Evolutionary conservation across 495 filamentous ascomycete genomes (phyloP), one percentile per base, ranked within the genome.

Genomic region (Penicillium robsamsonii): DNA sequence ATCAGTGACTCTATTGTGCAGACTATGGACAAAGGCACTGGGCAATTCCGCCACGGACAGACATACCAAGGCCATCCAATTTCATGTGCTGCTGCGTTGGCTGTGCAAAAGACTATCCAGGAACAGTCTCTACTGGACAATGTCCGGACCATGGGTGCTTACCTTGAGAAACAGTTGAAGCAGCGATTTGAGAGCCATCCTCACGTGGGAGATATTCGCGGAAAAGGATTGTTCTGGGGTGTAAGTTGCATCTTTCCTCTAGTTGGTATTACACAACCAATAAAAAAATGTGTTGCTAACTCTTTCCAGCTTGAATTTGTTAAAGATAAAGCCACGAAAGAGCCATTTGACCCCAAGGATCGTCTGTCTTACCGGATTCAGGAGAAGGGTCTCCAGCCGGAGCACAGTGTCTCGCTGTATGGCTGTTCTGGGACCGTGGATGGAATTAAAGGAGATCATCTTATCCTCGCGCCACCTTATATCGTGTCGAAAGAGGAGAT

Each of bases 381-480:
- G 55, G 76, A 82, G 53, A 75, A 73, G 9, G 84, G 77, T 0
- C 61, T 87, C 30, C 58, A 66, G 0, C 56, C 74, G 0, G 70
- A 80, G 12, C 81, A 85, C 56, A 78, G 77, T 18, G 80, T 96
- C 56, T 83, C 79, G 0, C 61, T 95, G 17, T 95, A 94, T 66
- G 85, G 85, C 20, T 84, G 85, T 5, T 66, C 76, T 2, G 91
- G 90, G 5, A 85, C 85, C 0, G 82, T 77, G 1, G 87, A 91
- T 63, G 88, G 89, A 0, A 65, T 79, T 29, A 69, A 61, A 3
- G 91, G 90, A 1, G 92, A 96, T 62, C 87, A 92, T 72, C 70
- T 92, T 13, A 73, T 95, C 31, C 60, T 96, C 52, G 81, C 87
- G 20, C 91, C 92, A 4, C 79, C 90, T 1, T 95, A 87, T 69